Percentiles rank a stretch among this genome's conserved stretches.
These are phyloP conservation scores for Fusarium sterilihyphosum DNA, from an alignment of 2,329 filamentous ascomycete genomes.

Conservation along the genomic window DNA sequence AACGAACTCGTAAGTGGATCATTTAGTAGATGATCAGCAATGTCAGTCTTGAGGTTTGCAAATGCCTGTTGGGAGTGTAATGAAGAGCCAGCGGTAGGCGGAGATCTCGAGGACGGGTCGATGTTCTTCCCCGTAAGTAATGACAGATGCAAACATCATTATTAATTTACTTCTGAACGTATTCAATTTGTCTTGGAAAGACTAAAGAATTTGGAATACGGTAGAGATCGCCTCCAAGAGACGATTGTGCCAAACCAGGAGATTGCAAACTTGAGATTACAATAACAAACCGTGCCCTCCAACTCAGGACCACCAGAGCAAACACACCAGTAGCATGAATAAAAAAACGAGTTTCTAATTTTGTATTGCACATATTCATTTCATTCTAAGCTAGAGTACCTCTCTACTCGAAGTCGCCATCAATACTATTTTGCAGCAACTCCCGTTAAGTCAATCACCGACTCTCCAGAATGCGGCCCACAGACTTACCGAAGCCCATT, in stretches of 20 bases:
- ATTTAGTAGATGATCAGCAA: not conserved
- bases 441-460: not conserved
- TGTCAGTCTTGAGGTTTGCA: not conserved
- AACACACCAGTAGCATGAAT: not conserved
- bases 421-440: not conserved
- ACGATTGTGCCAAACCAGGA: not conserved
- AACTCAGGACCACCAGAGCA: not conserved
- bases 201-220: not conserved
- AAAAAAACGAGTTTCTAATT: not conserved
- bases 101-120: not conserved
- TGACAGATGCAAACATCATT: rapidly evolving
- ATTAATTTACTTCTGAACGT: rapidly evolving
- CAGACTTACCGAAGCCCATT: not conserved
- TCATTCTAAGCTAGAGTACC: not conserved
- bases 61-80: rapidly evolving
- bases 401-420: not conserved
- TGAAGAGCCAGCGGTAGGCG: not conserved
- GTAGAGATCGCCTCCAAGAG: not conserved
- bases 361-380: not conserved
- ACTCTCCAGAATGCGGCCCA: too few species aligned
- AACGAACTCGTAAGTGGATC: rapidly evolving
- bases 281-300: not conserved
- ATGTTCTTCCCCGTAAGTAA: not conserved
- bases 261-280: too few species aligned
- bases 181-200: rapidly evolving